Conservation (phyloP, 2,329 filamentous ascomycete genomes). For the Sporothrix phasma region DNA sequence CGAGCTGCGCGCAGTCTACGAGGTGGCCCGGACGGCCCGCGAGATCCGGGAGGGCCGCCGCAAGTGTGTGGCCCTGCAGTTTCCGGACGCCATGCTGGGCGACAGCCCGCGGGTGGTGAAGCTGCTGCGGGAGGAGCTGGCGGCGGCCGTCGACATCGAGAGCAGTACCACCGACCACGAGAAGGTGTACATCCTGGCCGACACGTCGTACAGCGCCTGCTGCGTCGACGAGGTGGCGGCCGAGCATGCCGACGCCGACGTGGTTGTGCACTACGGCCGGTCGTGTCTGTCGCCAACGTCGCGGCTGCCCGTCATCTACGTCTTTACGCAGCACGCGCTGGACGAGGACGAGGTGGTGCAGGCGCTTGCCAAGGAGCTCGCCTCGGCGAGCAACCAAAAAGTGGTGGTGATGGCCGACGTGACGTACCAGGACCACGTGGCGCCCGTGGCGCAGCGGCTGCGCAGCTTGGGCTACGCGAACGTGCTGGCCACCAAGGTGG, state of each 20-base stretch:
- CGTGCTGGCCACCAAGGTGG: conserved; percentile 58
- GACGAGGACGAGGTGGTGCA: conserved; percentile 46
- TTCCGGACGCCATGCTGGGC: conserved; percentile 83
- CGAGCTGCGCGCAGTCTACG: conserved; percentile 69
- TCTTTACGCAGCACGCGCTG: conserved; percentile 70
- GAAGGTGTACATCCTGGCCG: conserved; percentile 73
- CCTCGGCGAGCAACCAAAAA: no score
- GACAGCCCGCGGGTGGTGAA: conserved; percentile 76
- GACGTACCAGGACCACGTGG: conserved; percentile 69
- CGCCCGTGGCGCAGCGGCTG: conserved; percentile 45
- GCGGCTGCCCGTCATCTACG: conserved; percentile 76
- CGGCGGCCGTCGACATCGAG: not conserved
- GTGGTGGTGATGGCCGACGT: conserved; percentile 83
- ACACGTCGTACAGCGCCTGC: conserved; percentile 94
- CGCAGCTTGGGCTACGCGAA: conserved; percentile 55
- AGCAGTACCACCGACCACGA: conserved; percentile 9
- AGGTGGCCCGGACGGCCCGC: conserved; percentile 66
- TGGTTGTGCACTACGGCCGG: conserved; percentile 88
- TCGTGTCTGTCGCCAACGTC: conserved; percentile 87
- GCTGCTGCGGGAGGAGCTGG: conserved; percentile 37
- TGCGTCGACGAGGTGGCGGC: conserved; percentile 96
- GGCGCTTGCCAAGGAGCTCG: conserved; percentile 60
- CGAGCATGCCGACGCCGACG: conserved; percentile 82
- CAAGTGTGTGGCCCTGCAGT: conserved; percentile 78
- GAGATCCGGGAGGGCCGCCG: conserved; percentile 67